A percentile compares a stretch with the other conserved stretches of the same genome.
phyloP scores from a whole-genome alignment of 768 basidiomycete species.

The Rossbeevera mucosa region DNA sequence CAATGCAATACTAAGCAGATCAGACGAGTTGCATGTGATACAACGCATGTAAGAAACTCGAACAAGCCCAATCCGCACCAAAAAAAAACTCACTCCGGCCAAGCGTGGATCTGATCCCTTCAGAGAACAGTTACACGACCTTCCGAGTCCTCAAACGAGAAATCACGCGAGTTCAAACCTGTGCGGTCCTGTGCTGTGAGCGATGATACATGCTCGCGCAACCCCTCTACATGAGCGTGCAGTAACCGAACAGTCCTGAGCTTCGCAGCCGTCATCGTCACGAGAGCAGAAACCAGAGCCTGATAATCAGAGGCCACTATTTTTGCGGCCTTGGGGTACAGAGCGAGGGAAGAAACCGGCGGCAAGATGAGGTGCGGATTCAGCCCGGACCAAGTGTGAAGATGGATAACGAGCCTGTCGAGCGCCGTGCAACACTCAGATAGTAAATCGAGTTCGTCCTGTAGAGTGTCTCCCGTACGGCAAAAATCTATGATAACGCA shows the following conservation, averaged over 20 bases:
- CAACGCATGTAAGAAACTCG: not conserved
- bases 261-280: conserved; percentile 18
- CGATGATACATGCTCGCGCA: conserved; percentile 8
- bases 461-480: conserved; percentile 21
- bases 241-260: conserved; percentile 20
- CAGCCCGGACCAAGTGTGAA: conserved; percentile 24
- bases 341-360: conserved; percentile 22
- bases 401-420: conserved; percentile 24
- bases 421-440: conserved; percentile 22
- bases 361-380: conserved; percentile 19
- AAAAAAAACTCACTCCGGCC: not conserved
- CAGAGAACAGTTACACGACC: conserved; percentile 15
- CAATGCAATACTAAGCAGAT: not conserved
- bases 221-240: conserved; percentile 10
- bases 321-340: conserved; percentile 18
- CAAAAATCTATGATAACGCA: conserved; percentile 26
- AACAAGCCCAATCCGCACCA: not conserved
- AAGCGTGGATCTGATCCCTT: not conserved
- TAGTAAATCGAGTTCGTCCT: conserved; percentile 22
- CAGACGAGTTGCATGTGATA: not conserved
- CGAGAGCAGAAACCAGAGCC: conserved; percentile 21
- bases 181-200: conserved; percentile 9
- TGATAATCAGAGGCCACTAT: conserved; percentile 12
- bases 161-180: conserved; percentile 6
- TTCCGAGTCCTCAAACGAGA: conserved; percentile 22